Evolutionary conservation across 2,329 filamentous ascomycete species (phyloP).

Genomic region (Fusarium staphyleae): DNA sequence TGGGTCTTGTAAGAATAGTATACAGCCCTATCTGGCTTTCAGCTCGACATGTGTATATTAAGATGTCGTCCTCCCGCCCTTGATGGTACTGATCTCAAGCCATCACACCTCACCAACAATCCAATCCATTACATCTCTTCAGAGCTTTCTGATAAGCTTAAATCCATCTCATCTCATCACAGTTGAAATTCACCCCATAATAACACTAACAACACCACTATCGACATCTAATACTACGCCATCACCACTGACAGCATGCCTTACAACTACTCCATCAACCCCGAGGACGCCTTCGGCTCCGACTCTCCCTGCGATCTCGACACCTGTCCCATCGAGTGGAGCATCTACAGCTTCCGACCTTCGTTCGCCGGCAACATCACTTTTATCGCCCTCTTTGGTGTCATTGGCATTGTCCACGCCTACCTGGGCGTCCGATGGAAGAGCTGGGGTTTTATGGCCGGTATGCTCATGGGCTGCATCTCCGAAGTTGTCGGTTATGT

Average conservation of each 20-base stretch:
- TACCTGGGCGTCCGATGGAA: conserved; percentile 56
- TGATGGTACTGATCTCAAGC: conserved; percentile 2
- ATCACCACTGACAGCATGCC: conserved; percentile 31
- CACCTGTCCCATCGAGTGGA: conserved; percentile 54
- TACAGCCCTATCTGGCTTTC: not conserved
- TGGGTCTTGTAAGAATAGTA: no score
- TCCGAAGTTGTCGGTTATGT: conserved; percentile 68
- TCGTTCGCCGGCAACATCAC: conserved; percentile 59
- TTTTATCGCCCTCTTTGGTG: conserved; percentile 59
- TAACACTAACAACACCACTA: not conserved
- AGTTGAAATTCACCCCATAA: no score
- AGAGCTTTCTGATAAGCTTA: conserved; percentile 27
- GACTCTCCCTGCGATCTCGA: conserved; percentile 56
- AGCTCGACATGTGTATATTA: conserved; percentile 25
- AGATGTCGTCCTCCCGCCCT: conserved; percentile 6
- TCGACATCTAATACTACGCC: no score
- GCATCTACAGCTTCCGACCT: conserved; percentile 63
- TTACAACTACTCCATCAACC: conserved; percentile 29
- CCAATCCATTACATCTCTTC: not conserved
- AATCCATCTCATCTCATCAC: conserved; percentile 1
- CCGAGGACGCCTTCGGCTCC: conserved; percentile 51
- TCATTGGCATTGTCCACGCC: conserved; percentile 51
- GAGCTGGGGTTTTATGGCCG: conserved; percentile 56
- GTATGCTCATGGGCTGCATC: conserved; percentile 63
- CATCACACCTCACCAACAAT: conserved; percentile 16